These are phyloP conservation scores for Lyophyllum atratum DNA, from an alignment of 768 basidiomycete species.

Conservation along the genomic window DNA sequence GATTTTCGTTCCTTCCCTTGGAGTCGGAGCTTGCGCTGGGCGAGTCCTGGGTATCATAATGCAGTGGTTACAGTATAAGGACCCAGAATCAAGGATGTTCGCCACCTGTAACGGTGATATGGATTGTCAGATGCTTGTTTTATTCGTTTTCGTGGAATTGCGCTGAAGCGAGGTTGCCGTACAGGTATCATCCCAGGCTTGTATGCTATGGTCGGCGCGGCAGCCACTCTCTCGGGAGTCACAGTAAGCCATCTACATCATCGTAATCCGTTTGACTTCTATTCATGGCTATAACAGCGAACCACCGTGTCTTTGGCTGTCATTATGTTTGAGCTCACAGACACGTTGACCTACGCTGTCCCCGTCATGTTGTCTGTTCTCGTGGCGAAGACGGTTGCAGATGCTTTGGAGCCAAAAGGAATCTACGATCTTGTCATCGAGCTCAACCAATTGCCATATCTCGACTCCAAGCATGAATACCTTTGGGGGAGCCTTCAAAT, in stretches of 20 bases:
- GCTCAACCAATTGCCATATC: constrained; percentile 87
- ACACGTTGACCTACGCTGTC: constrained; percentile 88
- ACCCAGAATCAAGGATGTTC: constrained; percentile 67
- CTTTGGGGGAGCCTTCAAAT: constrained; percentile 81
- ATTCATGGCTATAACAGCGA: constrained; percentile 41
- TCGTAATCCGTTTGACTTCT: neutral
- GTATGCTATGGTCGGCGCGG: constrained; percentile 97
- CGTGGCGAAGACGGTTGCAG: constrained; percentile 88
- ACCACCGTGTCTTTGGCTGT: constrained; percentile 94
- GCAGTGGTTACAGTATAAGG: constrained; percentile 69
- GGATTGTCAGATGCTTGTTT: constrained; percentile 52
- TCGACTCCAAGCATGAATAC: constrained; percentile 90
- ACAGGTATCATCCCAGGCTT: constrained; percentile 79
- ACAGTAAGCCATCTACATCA: constrained; percentile 58
- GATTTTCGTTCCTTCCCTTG: constrained; percentile 95
- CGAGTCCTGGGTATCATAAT: constrained; percentile 81
- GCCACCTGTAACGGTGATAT: constrained; percentile 58
- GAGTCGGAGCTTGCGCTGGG: constrained; percentile 93
- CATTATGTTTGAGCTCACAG: constrained; percentile 94
- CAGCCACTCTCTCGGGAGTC: constrained; percentile 92
- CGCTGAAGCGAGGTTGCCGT: neutral
- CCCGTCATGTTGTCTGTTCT: constrained; percentile 89
- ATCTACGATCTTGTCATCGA: constrained; percentile 98
- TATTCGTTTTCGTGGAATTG: neutral
- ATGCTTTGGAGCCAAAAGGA: constrained; percentile 87